Evolutionary conservation across 805 yeast species (phyloP).

Genomic region (Wickerhamiella lipophila): DNA sequence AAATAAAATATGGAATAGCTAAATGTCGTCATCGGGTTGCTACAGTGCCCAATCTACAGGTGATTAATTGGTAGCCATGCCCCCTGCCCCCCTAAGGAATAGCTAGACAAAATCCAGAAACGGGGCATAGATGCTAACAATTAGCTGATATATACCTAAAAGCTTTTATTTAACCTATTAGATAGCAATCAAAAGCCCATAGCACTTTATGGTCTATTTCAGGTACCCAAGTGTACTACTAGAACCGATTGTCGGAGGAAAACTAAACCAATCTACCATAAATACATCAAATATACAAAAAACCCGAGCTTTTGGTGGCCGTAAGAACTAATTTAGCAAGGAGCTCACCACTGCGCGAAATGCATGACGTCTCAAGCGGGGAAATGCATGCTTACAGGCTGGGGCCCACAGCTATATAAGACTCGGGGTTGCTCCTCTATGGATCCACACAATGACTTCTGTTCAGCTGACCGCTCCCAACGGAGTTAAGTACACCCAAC

Average conservation of each 20-base stretch:
- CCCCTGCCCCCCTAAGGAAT: too few relatives aligned
- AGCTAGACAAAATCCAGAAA: not conserved
- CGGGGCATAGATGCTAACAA: too few relatives aligned
- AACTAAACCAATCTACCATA: not conserved
- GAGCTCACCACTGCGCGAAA: not conserved
- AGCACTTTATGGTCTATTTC: too few relatives aligned
- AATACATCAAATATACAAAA: not conserved
- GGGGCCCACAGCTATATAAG: not conserved
- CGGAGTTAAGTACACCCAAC: conserved; percentile 62
- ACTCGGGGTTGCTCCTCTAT: not conserved
- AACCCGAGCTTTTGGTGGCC: too few relatives aligned
- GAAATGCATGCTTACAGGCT: not conserved
- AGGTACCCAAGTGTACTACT: too few relatives aligned
- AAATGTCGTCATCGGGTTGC: not conserved
- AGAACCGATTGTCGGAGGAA: too few relatives aligned
- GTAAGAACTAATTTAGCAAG: too few relatives aligned
- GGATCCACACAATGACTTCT: not conserved
- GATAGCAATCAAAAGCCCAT: too few relatives aligned
- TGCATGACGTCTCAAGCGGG: not conserved
- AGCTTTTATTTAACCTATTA: too few relatives aligned
- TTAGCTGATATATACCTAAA: too few relatives aligned
- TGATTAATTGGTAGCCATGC: not conserved
- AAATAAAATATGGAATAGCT: too few relatives aligned
- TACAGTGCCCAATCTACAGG: not conserved
- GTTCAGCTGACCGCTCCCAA: conserved; percentile 20